These are phyloP conservation scores for Suillus variegatus DNA, from an alignment of 768 basidiomycete species.

Conservation along the genomic window DNA sequence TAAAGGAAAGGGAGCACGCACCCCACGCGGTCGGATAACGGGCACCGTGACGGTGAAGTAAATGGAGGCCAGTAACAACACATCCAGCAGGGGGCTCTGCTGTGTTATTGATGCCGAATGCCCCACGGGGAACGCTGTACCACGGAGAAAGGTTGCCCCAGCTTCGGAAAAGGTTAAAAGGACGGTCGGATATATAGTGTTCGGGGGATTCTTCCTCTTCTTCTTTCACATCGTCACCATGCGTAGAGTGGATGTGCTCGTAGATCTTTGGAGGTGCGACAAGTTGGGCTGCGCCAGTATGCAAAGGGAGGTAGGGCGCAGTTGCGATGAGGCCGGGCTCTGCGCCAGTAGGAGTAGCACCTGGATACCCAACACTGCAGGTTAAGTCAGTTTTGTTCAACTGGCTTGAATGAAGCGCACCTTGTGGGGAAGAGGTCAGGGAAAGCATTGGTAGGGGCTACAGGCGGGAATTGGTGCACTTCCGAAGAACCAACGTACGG, in stretches of 20 bases:
- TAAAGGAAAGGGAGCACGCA: constrained; percentile 33
- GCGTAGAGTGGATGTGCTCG: background rate
- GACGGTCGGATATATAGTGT: constrained; percentile 19
- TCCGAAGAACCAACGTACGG: constrained; percentile 75
- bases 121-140: constrained; percentile 67
- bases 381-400: background rate
- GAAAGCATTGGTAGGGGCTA: constrained; percentile 69
- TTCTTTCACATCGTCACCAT: constrained; percentile 6
- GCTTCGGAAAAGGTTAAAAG: constrained; percentile 69
- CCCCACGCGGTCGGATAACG: constrained; percentile 69
- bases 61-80: constrained; percentile 69
- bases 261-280: constrained; percentile 44
- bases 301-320: constrained; percentile 76
- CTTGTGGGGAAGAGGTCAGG: constrained; percentile 75
- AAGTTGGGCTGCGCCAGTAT: constrained; percentile 68
- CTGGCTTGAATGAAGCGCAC: constrained; percentile 13
- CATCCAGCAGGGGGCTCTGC: constrained; percentile 73
- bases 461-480: constrained; percentile 69
- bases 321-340: constrained; percentile 73
- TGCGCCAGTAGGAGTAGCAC: constrained; percentile 77
- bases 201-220: constrained; percentile 28
- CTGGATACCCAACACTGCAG: constrained; percentile 66
- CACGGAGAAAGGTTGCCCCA: constrained; percentile 90
- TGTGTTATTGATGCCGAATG: constrained; percentile 73
- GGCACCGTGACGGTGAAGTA: constrained; percentile 84